A percentile compares a stretch with the other conserved stretches of the same genome.
These are phyloP conservation scores for Pseudocercospora fijiensis DNA, from an alignment of 2,329 filamentous ascomycete genomes.

Conservation along the genomic window DNA sequence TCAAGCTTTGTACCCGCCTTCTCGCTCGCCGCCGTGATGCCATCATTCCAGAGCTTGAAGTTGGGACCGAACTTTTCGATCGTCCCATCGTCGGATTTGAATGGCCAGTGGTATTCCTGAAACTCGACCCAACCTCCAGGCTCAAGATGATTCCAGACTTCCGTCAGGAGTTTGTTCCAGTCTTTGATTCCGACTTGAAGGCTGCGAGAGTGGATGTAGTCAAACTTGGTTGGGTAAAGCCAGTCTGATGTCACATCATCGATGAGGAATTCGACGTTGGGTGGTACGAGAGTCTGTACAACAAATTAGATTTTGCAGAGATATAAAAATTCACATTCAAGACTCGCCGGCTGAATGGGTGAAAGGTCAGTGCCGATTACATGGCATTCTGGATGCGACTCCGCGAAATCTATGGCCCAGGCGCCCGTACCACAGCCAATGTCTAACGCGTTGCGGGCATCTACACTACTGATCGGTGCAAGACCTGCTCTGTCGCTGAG, in stretches of 20 bases:
- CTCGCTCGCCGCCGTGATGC: neutral
- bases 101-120: slow-evolving; percentile 8
- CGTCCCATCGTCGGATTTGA: neutral
- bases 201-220: slow-evolving; percentile 47
- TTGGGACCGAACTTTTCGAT: neutral
- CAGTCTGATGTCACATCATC: slow-evolving; percentile 48
- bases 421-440: slow-evolving; percentile 51
- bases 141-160: slow-evolving; percentile 17
- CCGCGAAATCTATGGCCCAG: slow-evolving; percentile 37
- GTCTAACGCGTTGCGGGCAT: slow-evolving; percentile 38
- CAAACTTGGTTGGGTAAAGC: slow-evolving; percentile 39
- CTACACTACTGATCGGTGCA: neutral
- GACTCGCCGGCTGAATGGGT: slow-evolving; percentile 47
- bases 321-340: neutral
- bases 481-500: neutral
- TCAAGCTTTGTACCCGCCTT: neutral
- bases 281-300: slow-evolving; percentile 42
- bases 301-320: neutral
- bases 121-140: slow-evolving; percentile 22
- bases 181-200: slow-evolving; percentile 49
- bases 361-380: slow-evolving; percentile 46
- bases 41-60: slow-evolving; percentile 3
- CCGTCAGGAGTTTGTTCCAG: slow-evolving; percentile 34
- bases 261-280: slow-evolving; percentile 50
- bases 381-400: slow-evolving; percentile 22